Percentiles rank a stretch among this genome's conserved stretches.
Conservation (phyloP, 2,329 filamentous ascomycete genomes). For the Graphilbum ipis-grandicollis region DNA sequence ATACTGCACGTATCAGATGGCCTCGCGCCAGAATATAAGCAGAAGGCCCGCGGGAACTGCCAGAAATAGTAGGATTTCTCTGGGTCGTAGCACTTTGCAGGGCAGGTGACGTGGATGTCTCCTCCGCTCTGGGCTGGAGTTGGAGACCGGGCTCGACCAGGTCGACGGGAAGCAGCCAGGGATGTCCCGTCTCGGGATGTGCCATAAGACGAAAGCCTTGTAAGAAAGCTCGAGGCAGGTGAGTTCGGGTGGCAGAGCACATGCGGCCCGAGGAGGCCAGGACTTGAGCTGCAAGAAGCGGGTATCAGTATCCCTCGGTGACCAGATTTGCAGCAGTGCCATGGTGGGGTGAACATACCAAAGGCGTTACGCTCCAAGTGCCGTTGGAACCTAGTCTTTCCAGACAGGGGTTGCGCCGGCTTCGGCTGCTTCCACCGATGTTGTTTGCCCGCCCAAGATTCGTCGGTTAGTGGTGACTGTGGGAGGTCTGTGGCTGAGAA, state of each 20-base stretch:
- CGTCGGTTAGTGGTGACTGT: conserved; percentile 36
- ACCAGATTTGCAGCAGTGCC: no score
- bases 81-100: no score
- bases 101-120: neutral
- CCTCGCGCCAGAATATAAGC: conserved; percentile 16
- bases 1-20: conserved; percentile 15
- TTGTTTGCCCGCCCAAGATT: conserved; percentile 26
- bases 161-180: conserved; percentile 36
- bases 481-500: conserved; percentile 18
- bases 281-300: conserved; percentile 28
- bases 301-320: no score
- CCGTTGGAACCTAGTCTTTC: conserved; percentile 28
- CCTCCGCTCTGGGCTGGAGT: neutral
- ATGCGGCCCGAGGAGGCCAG: conserved; percentile 4
- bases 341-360: conserved; percentile 24
- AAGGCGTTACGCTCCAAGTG: conserved; percentile 45
- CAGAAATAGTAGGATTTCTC: neutral
- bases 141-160: conserved; percentile 1
- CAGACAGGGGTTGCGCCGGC: conserved; percentile 14
- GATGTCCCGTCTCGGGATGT: conserved; percentile 32
- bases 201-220: conserved; percentile 39
- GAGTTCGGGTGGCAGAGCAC: conserved; percentile 7
- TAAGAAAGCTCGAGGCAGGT: conserved; percentile 32
- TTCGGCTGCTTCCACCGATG: conserved; percentile 23
- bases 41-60: neutral